phyloP scores from a whole-genome alignment of 2,329 filamentous ascomycete genomes.

The Colletotrichum theobromicola region DNA sequence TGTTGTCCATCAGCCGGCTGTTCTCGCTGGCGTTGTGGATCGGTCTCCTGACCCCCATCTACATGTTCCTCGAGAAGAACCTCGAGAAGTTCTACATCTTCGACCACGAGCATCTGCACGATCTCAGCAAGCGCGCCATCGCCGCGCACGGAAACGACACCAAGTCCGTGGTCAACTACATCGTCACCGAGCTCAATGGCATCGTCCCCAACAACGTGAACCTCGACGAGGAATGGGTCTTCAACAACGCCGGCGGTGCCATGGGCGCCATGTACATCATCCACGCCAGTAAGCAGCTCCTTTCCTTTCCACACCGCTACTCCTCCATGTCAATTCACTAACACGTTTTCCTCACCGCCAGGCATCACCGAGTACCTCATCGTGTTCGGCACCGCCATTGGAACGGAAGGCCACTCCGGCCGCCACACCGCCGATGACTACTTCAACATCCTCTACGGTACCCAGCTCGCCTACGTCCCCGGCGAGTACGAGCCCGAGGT shows the following conservation, averaged over 20 bases:
- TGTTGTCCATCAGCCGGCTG: constrained; percentile 39
- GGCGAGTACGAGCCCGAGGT: constrained; percentile 71
- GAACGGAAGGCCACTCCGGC: constrained; percentile 87
- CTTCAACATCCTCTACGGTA: constrained; percentile 86
- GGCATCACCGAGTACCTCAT: constrained; percentile 89
- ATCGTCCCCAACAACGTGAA: constrained; percentile 64
- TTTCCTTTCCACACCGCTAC: neutral
- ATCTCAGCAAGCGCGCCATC: constrained; percentile 70
- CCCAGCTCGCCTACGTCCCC: constrained; percentile 76
- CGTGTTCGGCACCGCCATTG: constrained; percentile 82
- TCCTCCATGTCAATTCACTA: neutral
- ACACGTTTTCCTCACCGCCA: constrained; percentile 27
- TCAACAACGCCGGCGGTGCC: constrained; percentile 90
- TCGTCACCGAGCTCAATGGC: constrained; percentile 69
- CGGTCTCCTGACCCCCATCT: constrained; percentile 57
- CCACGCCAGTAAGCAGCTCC: constrained; percentile 71
- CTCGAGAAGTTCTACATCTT: constrained; percentile 78
- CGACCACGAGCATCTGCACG: constrained; percentile 69
- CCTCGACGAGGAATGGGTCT: constrained; percentile 81
- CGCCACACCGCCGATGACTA: constrained; percentile 94
- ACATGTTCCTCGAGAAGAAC: constrained; percentile 63
- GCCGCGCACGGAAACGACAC: constrained; percentile 78
- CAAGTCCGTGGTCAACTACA: constrained; percentile 68
- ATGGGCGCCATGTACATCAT: constrained; percentile 94
- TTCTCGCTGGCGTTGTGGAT: constrained; percentile 58